phyloP scores from a whole-genome alignment of 495 filamentous ascomycete genomes.

The Penicillium simplicissimum region DNA sequence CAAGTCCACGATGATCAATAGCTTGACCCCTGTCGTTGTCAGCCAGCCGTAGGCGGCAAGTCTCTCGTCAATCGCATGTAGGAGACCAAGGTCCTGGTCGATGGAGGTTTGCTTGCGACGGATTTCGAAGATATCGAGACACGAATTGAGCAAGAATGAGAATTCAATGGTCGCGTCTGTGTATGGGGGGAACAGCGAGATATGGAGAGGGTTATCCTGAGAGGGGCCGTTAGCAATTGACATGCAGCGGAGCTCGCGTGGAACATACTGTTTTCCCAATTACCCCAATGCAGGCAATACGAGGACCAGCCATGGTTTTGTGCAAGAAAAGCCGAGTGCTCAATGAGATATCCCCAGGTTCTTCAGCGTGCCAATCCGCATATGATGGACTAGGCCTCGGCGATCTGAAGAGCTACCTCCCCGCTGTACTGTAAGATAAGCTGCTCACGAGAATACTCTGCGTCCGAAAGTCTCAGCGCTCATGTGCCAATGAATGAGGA shows the following conservation, averaged over 20 bases:
- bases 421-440: background rate
- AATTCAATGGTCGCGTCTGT: slow-evolving; percentile 71
- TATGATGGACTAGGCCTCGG: background rate
- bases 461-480: background rate
- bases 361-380: background rate
- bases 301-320: slow-evolving; percentile 34
- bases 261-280: slow-evolving; percentile 82
- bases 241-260: background rate
- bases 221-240: slow-evolving; percentile 2
- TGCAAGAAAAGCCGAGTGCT: background rate
- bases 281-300: slow-evolving; percentile 86
- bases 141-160: slow-evolving; percentile 85
- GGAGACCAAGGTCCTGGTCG: slow-evolving; percentile 83
- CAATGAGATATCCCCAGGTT: background rate
- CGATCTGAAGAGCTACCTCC: background rate
- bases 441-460: background rate
- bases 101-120: slow-evolving; percentile 66
- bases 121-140: slow-evolving; percentile 89
- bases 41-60: slow-evolving; percentile 91
- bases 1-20: slow-evolving; percentile 87
- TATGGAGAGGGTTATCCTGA: slow-evolving; percentile 95
- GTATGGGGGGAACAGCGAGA: slow-evolving; percentile 80
- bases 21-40: slow-evolving; percentile 92
- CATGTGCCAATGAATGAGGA: background rate
- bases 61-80: slow-evolving; percentile 90